Evolutionary conservation across 169 alveolate species (phyloP), one percentile per base, ranked within the genome.

Genomic region (Theileria parva): DNA sequence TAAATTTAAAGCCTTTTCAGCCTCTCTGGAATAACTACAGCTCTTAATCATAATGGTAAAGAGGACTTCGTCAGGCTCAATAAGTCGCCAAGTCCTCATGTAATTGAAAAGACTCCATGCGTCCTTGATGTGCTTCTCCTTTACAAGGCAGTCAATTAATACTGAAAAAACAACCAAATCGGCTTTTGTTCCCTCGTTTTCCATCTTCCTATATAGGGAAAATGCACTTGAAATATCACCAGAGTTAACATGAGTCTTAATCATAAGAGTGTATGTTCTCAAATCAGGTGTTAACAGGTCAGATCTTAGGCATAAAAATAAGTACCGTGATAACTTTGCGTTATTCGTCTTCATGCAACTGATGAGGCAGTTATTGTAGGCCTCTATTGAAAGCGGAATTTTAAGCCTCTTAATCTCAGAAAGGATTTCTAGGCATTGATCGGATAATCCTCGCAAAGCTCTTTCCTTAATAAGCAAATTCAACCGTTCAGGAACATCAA

Each of bases 11-110:
- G 96, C 95, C 66, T 88, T 88, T 60, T 94, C 95, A 0, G 95
- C 94, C 59, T 94, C 95, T 9, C 70, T 65, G 6, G 74, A 78
- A 30, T 57, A 25, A 2, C 83, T 84, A 50, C 94, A 87, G 1
- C 93, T 93, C 59, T 92, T 94, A 57, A 94, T 92, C 96, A 94
- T 91, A 25, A 86, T 91, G n/a, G 95, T 91, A 60, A 92, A 92
- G 17, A 94, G 75, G 6, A 87, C 91, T 57, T 88, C 95, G 73
- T 94, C 95, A 0, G 97, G 97, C 44, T 89, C 89, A 0, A 92
- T 88, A 39, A 84, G 75, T 50, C 93, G 81, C 94, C 95, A 94
- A 0, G 89, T 94, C 8, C 95, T 79, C 30, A 89, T 74, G 66
- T 86, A 81, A 71, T 91, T 89, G 70, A 86, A 94, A 68, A 86